A percentile compares a stretch with the other conserved stretches of the same genome.
Evolutionary conservation across 2,329 filamentous ascomycete genomes (phyloP).

Genomic region (Aspergillus sp.): DNA sequence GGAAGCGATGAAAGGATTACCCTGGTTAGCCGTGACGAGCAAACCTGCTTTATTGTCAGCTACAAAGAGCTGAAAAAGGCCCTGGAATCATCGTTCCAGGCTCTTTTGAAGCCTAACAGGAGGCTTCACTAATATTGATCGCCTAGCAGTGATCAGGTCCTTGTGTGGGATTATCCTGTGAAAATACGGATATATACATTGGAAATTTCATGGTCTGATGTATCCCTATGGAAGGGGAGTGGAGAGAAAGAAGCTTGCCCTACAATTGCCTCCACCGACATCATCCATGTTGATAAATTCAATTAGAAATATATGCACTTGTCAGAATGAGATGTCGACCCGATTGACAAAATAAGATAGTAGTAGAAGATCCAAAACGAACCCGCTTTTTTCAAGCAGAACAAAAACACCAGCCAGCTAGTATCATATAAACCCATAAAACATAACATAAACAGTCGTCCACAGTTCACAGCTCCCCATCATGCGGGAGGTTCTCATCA

Average conservation of each 20-base stretch:
- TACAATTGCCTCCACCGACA: background rate
- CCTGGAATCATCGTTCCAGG: constrained; percentile 61
- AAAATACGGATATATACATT: constrained; percentile 13
- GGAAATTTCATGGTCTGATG: background rate
- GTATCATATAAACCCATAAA: too few relatives aligned
- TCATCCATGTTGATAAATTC: constrained; percentile 4
- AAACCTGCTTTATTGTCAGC: constrained; percentile 82
- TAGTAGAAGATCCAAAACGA: background rate
- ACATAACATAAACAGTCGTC: background rate
- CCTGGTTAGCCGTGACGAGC: constrained; percentile 84
- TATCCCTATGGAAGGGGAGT: background rate
- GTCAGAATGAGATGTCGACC: background rate
- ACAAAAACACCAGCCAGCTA: too few relatives aligned
- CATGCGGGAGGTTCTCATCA: background rate
- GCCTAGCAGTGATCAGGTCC: background rate
- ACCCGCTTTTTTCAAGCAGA: background rate
- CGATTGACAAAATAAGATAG: background rate
- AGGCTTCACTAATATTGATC: constrained; percentile 31
- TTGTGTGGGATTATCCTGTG: background rate
- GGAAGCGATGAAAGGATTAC: constrained; percentile 83
- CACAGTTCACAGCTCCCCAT: constrained; percentile 4
- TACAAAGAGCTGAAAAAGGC: constrained; percentile 82
- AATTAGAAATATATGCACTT: constrained; percentile 4
- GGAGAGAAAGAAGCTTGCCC: background rate
- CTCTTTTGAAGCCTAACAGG: constrained; percentile 49